Conservation (phyloP, 2,329 filamentous ascomycete genomes). For the Stagonosporopsis chrysanthemi region DNA sequence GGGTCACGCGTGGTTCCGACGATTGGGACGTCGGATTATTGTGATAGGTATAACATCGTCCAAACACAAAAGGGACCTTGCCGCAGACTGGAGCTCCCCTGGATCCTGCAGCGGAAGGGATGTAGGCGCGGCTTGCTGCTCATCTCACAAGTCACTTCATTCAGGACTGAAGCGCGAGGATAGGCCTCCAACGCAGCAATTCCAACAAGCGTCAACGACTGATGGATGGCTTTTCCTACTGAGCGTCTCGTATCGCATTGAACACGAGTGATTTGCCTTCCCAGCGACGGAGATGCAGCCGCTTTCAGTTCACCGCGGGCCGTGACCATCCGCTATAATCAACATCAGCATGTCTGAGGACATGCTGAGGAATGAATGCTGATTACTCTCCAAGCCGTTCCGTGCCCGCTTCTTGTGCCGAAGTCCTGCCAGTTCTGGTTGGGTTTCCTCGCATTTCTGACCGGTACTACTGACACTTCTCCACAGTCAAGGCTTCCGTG, state of each 20-base stretch:
- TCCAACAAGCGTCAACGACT: slow-evolving; percentile 21
- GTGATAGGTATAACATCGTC: slow-evolving; percentile 40
- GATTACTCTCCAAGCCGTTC: not conserved
- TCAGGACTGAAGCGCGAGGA: not conserved
- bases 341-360: not conserved
- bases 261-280: slow-evolving; percentile 11
- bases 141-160: slow-evolving; percentile 7
- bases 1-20: slow-evolving; percentile 39
- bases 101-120: slow-evolving; percentile 15
- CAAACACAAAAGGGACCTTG: slow-evolving; percentile 32
- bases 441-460: slow-evolving; percentile 14
- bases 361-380: no score
- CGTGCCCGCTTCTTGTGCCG: slow-evolving; percentile 3
- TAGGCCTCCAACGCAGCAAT: slow-evolving; percentile 3
- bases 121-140: slow-evolving; percentile 13
- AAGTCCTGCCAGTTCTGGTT: slow-evolving; percentile 23
- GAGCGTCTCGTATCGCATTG: slow-evolving; percentile 9
- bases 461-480: slow-evolving; percentile 7
- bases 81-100: slow-evolving; percentile 28
- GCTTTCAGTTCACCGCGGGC: slow-evolving; percentile 8
- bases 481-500: not conserved
- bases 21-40: slow-evolving; percentile 38
- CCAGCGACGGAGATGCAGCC: slow-evolving; percentile 6
- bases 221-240: not conserved
- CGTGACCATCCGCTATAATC: not conserved